Conservation (phyloP, 129 eudicot genomes). For the Chrysanthemum lavandulifolium region DNA sequence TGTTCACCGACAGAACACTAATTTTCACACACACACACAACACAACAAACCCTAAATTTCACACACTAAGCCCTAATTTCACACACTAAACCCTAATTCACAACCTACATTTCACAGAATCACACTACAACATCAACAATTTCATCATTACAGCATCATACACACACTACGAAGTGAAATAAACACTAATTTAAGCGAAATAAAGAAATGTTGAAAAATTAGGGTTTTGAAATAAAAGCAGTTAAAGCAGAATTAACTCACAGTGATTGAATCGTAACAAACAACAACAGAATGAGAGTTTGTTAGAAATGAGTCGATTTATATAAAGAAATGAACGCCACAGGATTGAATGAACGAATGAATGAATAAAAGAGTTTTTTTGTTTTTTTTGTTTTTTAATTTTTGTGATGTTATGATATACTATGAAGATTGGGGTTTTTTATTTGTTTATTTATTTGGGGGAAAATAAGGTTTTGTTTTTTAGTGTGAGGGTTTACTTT, state of each 20-base stretch:
- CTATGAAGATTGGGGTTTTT: not conserved
- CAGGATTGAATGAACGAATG: slow-evolving; percentile 41
- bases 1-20: slow-evolving; percentile 26
- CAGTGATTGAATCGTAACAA: slow-evolving; percentile 32
- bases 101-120: not conserved
- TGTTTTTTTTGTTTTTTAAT: not conserved
- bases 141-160: slow-evolving; percentile 1
- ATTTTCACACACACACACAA: slow-evolving; percentile 4
- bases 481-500: slow-evolving; percentile 25
- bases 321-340: slow-evolving; percentile 50
- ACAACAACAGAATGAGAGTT: slow-evolving; percentile 14
- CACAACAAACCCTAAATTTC: slow-evolving; percentile 25
- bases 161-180: slow-evolving; percentile 1
- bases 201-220: slow-evolving; percentile 10
- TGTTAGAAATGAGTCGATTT: slow-evolving; percentile 1
- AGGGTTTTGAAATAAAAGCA: slow-evolving; percentile 21
- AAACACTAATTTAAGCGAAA: not conserved
- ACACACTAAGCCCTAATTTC: slow-evolving; percentile 21
- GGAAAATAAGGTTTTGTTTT: slow-evolving; percentile 11
- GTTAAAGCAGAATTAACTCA: slow-evolving; percentile 23
- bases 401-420: not conserved
- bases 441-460: not conserved
- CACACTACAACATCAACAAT: not conserved
- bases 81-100: slow-evolving; percentile 1
- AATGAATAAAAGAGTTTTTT: slow-evolving; percentile 31